Percentiles rank a stretch among this genome's conserved stretches.
Conservation (phyloP, 495 filamentous ascomycete species). For the Annulohypoxylon moriforme region DNA sequence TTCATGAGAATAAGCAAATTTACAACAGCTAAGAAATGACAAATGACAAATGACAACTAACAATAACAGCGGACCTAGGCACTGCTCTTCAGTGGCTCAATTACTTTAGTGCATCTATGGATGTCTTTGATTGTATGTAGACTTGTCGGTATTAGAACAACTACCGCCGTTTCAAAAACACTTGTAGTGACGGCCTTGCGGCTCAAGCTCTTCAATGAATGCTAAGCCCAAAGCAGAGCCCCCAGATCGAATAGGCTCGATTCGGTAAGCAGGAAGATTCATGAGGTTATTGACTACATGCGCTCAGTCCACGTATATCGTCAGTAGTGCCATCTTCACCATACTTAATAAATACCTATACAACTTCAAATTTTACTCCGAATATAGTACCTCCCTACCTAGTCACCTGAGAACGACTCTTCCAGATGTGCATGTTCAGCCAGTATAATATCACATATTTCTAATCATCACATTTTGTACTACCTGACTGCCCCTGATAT, state of each 20-base stretch:
- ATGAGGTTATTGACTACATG: not conserved
- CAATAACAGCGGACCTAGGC: not conserved
- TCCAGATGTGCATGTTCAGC: not conserved
- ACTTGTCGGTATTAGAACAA: conserved; percentile 23
- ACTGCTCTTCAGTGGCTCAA: not conserved
- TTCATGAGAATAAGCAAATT: not conserved
- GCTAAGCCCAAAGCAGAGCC: not conserved
- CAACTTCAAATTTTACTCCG: not conserved
- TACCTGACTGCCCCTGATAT: not conserved
- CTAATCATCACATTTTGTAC: not conserved
- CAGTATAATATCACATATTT: not conserved
- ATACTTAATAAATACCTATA: not conserved
- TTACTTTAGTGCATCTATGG: not conserved
- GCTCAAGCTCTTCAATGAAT: conserved; percentile 7
- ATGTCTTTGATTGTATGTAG: not conserved
- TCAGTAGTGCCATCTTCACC: not conserved
- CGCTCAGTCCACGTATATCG: not conserved
- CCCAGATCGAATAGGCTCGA: not conserved
- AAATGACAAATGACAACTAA: not conserved
- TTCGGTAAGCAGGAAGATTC: not conserved
- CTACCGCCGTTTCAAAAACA: not conserved
- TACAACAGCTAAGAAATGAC: not conserved
- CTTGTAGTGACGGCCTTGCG: not conserved
- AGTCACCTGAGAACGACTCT: no score
- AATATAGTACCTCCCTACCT: not conserved